These are phyloP conservation scores for Pythium inflatum DNA, from an alignment of 352 stramenopile species.

Conservation along the genomic window DNA sequence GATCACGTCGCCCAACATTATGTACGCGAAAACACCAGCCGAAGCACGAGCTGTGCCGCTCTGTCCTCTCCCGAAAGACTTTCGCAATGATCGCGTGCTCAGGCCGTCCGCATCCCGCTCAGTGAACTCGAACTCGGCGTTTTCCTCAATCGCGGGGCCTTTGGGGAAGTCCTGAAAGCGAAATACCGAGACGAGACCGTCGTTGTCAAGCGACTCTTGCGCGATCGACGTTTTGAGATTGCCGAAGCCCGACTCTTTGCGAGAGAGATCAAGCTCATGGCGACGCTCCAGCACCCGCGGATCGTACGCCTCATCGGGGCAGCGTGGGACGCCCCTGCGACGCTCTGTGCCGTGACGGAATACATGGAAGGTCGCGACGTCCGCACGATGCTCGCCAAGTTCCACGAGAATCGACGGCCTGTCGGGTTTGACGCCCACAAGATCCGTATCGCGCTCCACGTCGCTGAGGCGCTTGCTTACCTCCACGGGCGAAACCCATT, in stretches of 20 bases:
- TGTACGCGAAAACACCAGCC: too few species aligned
- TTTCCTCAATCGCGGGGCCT: conserved; percentile 53
- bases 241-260: conserved; percentile 57
- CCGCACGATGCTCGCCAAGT: conserved; percentile 13
- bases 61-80: too few species aligned
- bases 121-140: conserved; percentile 47
- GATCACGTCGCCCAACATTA: too few species aligned
- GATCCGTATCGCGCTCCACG: conserved; percentile 24
- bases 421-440: conserved; percentile 18
- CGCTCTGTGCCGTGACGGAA: conserved; percentile 35
- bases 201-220: conserved; percentile 63
- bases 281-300: conserved; percentile 57
- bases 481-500: conserved; percentile 21
- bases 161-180: conserved; percentile 54
- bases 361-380: conserved; percentile 33
- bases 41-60: too few species aligned
- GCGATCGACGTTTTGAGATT: conserved; percentile 52
- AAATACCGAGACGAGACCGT: conserved; percentile 52
- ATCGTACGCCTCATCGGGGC: conserved; percentile 73
- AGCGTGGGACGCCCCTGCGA: conserved; percentile 48
- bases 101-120: conserved; percentile 47
- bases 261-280: conserved; percentile 62
- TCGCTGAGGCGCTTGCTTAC: conserved; percentile 22
- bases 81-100: too few species aligned
- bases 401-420: neutral